These are phyloP conservation scores for Glycine soja DNA, from an alignment of 306 rosid species.

Conservation along the genomic window DNA sequence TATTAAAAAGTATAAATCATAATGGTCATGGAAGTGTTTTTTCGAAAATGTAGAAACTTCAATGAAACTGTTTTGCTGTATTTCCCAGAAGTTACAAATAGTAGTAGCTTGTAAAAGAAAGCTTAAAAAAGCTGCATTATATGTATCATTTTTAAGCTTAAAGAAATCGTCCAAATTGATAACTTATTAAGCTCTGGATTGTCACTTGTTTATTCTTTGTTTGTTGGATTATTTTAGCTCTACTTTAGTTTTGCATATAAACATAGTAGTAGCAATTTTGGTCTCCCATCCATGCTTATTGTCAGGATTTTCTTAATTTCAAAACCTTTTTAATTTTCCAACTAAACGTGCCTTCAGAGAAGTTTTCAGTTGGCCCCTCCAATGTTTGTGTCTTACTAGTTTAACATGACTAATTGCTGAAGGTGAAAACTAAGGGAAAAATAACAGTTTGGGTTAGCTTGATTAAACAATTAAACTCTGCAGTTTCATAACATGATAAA, in stretches of 20 bases:
- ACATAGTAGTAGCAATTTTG: too few relatives aligned
- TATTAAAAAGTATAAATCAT: neutral
- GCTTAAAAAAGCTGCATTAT: neutral
- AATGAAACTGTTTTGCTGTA: neutral
- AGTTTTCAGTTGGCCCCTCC: slow-evolving; percentile 18
- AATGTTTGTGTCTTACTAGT: neutral
- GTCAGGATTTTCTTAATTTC: neutral
- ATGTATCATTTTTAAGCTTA: neutral
- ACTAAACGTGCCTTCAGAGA: neutral
- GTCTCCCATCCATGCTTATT: neutral
- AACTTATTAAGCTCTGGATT: neutral
- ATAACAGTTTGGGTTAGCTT: slow-evolving; percentile 8
- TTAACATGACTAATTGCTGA: neutral
- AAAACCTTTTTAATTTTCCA: neutral
- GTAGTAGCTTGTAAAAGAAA: neutral
- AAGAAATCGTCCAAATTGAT: neutral
- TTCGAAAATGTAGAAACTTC: too few relatives aligned
- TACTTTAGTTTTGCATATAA: too few relatives aligned
- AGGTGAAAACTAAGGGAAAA: slow-evolving; percentile 1
- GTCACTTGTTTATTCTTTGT: neutral
- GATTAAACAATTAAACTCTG: neutral
- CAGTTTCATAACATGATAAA: slow-evolving; percentile 10
- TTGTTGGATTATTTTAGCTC: too few relatives aligned
- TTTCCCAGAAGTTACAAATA: neutral
- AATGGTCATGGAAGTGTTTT: too few relatives aligned